A percentile compares a stretch with the other conserved stretches of the same genome.
Conservation (phyloP, 495 filamentous ascomycete genomes). For the Penicillium paxilli region DNA sequence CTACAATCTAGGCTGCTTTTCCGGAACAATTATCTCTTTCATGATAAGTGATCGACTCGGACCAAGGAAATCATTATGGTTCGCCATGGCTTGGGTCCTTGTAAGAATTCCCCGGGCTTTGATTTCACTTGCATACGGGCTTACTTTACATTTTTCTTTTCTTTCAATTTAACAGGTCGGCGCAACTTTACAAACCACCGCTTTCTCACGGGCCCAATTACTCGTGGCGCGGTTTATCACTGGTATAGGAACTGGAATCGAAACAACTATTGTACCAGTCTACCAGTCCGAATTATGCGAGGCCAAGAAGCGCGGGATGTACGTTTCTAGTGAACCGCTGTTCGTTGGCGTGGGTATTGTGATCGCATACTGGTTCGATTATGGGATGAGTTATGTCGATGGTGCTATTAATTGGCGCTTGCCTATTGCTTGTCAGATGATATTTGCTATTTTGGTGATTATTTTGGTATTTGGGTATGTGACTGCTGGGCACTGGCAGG, state of each 20-base stretch:
- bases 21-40: conserved; percentile 42
- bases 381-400: conserved; percentile 40
- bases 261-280: conserved; percentile 48
- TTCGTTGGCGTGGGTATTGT: conserved; percentile 39
- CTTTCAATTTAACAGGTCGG: no score
- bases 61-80: conserved; percentile 44
- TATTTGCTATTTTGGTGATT: conserved; percentile 39
- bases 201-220: conserved; percentile 41
- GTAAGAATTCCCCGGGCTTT: conserved; percentile 25
- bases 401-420: conserved; percentile 43
- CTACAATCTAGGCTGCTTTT: conserved; percentile 52
- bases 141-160: no score
- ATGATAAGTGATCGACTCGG: conserved; percentile 49
- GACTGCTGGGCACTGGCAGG: background rate
- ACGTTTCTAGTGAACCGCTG: conserved; percentile 46
- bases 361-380: conserved; percentile 49
- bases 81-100: conserved; percentile 35
- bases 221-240: conserved; percentile 50
- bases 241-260: conserved; percentile 53
- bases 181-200: conserved; percentile 41
- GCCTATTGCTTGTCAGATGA: conserved; percentile 42
- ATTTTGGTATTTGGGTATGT: conserved; percentile 35
- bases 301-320: conserved; percentile 41
- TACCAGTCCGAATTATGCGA: conserved; percentile 52
- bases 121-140: no score